Conservation (phyloP, 2,329 filamentous ascomycete species). For the Penicillium sumatraense region DNA sequence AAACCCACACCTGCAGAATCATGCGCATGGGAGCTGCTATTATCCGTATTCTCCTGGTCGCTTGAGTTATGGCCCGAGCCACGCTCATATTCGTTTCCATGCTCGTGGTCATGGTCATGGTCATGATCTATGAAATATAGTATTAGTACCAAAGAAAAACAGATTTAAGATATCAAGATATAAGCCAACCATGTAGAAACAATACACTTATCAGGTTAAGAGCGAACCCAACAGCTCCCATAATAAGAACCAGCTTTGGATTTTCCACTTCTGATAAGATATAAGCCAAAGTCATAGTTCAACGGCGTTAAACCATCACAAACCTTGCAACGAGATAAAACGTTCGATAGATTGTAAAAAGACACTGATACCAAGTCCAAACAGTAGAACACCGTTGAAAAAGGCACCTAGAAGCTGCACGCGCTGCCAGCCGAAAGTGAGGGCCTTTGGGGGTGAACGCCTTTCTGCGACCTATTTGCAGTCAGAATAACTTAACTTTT, state of each 20-base stretch:
- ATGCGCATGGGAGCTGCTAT: background rate
- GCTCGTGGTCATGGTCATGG: slow-evolving; percentile 7
- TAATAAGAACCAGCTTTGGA: slow-evolving; percentile 67
- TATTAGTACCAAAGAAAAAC: background rate
- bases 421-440: slow-evolving; percentile 40
- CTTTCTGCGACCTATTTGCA: slow-evolving; percentile 40
- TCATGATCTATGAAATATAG: slow-evolving; percentile 5
- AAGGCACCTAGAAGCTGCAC: slow-evolving; percentile 72
- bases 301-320: background rate
- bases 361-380: slow-evolving; percentile 73
- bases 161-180: background rate
- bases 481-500: background rate
- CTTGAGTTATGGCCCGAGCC: background rate
- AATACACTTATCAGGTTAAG: slow-evolving; percentile 68
- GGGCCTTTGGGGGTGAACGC: slow-evolving; percentile 6
- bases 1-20: background rate
- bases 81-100: background rate
- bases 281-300: background rate
- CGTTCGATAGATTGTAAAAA: slow-evolving; percentile 72
- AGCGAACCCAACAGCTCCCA: slow-evolving; percentile 67
- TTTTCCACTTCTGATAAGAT: slow-evolving; percentile 59
- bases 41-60: background rate
- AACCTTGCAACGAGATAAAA: slow-evolving; percentile 39
- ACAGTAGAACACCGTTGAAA: slow-evolving; percentile 75
- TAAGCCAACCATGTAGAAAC: slow-evolving; percentile 62